Percentiles rank a stretch among this genome's conserved stretches.
phyloP scores from a whole-genome alignment of 352 stramenopile genomes.

The Thraustochytrium striatum region DNA sequence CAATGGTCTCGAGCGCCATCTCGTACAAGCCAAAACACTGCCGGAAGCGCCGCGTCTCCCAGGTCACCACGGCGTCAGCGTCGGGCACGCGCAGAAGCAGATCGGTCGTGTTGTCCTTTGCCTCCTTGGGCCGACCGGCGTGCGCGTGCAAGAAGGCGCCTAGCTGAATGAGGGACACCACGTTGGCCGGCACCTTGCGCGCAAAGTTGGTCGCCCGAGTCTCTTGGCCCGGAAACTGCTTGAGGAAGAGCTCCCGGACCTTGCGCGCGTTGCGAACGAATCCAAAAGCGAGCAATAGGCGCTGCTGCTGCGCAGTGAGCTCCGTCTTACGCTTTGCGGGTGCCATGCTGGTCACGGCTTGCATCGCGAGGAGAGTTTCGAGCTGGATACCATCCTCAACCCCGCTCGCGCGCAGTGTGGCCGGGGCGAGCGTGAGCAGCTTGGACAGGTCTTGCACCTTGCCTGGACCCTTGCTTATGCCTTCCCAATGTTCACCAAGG shows the following conservation, averaged over 20 bases:
- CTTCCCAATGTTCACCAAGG: not conserved
- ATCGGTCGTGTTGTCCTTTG: slow-evolving; percentile 16
- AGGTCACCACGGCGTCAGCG: not conserved
- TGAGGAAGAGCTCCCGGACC: not conserved
- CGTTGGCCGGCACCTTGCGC: not conserved
- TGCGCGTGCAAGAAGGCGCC: not conserved
- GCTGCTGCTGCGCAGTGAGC: no score
- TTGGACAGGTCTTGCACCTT: slow-evolving; percentile 19
- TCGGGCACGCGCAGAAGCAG: not conserved
- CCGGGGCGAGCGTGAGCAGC: not conserved
- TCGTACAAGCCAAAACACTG: slow-evolving; percentile 27
- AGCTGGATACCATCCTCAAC: not conserved
- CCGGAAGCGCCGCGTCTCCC: not conserved
- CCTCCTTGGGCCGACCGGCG: slow-evolving; percentile 11
- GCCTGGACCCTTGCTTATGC: not conserved
- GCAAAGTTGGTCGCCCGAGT: slow-evolving; percentile 34
- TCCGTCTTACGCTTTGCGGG: no score
- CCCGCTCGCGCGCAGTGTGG: not conserved
- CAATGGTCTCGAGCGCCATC: slow-evolving; percentile 38
- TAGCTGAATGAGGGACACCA: slow-evolving; percentile 13
- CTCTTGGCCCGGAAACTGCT: slow-evolving; percentile 6
- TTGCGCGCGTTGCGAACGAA: not conserved
- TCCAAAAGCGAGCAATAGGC: not conserved
- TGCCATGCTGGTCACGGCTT: no score
- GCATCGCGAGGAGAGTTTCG: not conserved